Evolutionary conservation across 1,284 basidiomycete genomes (phyloP), one percentile per base, ranked within the genome.

Genomic region (Ustilago esculenta): DNA sequence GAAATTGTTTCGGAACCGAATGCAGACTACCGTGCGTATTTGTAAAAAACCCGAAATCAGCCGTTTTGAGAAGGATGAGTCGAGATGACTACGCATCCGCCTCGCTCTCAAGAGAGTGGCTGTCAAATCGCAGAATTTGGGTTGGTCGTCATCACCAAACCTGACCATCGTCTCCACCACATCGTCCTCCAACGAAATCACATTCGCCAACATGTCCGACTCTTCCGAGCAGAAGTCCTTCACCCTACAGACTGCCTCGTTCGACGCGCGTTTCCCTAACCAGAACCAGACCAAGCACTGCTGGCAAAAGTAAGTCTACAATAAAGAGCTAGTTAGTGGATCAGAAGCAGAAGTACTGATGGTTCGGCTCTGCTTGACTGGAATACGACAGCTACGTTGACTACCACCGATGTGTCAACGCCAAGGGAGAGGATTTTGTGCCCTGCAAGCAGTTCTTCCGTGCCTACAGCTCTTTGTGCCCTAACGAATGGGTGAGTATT

Each of bases 381-480:
- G 4, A 5, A 20, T 20, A 9, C n/a, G 10, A 17, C 49, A 80
- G 76, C 75, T 80, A 79, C 63, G 73, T 80, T 66, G 83, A 98
- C 85, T 96, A 95, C 87, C 92, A 92, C 89, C 96, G 95, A 85
- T 99, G 96, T 84, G 86, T 98, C 79, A 86, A 91, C 81, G 94
- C 93, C 77, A 98, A 97, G 86, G 96, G 96, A 73, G 95, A 98
- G 80, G 96, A 98, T 64, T 98, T 90, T 83, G 89, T 90, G 20
- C 94, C 96, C 9, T 98, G 96, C 90, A 94, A 95, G 86, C 94
- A 97, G 85, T 99, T 99, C 89, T 92, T 91, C 86, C 89, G 90
- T 82, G 92, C 92, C 32, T 99, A 93, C 87, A 88, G 92, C 86
- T 94, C 94, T 49, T 88, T 98, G 69, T 99, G 96, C 86, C 96